phyloP scores from a whole-genome alignment of 768 basidiomycete species.

The Auriscalpium vulgare region DNA sequence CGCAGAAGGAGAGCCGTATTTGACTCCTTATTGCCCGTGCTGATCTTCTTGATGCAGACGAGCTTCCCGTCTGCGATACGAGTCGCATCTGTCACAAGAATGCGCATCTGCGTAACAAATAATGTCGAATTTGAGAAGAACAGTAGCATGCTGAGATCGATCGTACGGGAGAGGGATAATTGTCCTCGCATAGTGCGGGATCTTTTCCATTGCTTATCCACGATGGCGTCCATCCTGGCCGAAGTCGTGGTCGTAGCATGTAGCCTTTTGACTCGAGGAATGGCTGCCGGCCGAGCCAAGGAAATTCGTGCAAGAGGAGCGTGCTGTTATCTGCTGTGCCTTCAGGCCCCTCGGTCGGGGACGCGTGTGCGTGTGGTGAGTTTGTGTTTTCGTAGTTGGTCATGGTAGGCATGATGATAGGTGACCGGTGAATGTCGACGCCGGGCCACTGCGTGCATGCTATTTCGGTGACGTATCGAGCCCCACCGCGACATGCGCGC shows the following conservation, averaged over 20 bases:
- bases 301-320: not conserved
- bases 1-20: constrained; percentile 10
- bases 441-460: too few species aligned
- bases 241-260: constrained; percentile 9
- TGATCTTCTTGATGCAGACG: constrained; percentile 25
- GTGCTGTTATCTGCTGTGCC: not conserved
- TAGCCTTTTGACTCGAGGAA: constrained; percentile 13
- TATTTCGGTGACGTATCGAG: too few species aligned
- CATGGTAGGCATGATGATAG: too few species aligned
- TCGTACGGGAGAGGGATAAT: not conserved
- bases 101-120: too few species aligned
- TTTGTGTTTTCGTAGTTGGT: too few species aligned
- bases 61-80: constrained; percentile 19
- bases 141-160: not conserved
- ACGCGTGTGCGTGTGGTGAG: too few species aligned
- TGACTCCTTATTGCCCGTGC: constrained; percentile 8
- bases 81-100: constrained; percentile 22
- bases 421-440: too few species aligned
- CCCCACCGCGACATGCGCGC: too few species aligned
- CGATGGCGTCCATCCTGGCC: constrained; percentile 14
- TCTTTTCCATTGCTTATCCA: constrained; percentile 5
- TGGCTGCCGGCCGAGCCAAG: constrained; percentile 6
- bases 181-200: not conserved
- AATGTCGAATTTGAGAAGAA: too few species aligned
- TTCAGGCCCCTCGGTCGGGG: too few species aligned